Base-by-base conservation (phyloP, 176 grass and related monocot species). In the Chloris gayana region DNA sequence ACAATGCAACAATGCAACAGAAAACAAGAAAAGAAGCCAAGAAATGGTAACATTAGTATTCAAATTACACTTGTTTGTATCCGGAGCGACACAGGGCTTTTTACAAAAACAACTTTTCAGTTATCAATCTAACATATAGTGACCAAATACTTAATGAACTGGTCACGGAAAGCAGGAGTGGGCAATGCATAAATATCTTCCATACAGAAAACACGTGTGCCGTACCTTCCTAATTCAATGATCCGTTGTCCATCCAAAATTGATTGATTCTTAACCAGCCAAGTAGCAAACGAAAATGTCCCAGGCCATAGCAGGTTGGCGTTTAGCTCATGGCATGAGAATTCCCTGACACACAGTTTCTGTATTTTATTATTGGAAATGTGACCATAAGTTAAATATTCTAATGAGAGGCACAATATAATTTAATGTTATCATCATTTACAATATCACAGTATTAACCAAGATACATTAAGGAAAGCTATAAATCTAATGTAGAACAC, bases 231-330 rank as follows among this genome's bases (percentile, higher is more conserved):
- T 67, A 98, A 62, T 89, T 98, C 92, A 46, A 98, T 56, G 81
- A 98, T 79, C 29, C 75, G 84, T 19, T 47, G 68, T 5, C 81
- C 83, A 14, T 75, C 75, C 47, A 98, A 73, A 83, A 98, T 67
- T 18, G 90, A 89, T 51, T 69, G 62, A 70, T 98, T 82, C 71
- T 86, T 70, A 51, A 84, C 83, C 26, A 98, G 74, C 95, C 95
- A 98, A 38, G 83, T 70, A 46, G 80, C 75, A 89, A 98, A 98
- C 46, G 76, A 80, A 82, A 95, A 95, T n/a, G 88, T 91, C 33
- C 95, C 95, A 9, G 95, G 92, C 95, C 90, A 98, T 62, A 98
- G 79, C 39, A 93, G 72, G 86, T 98, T 95, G 82, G 95, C 95
- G 57, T 98, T 98, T 46, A 98, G 76, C 75, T 93, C 73, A 86